Evolutionary conservation across 169 alveolate genomes (phyloP).

Genomic region (Cryptosporidium xiaoi): DNA sequence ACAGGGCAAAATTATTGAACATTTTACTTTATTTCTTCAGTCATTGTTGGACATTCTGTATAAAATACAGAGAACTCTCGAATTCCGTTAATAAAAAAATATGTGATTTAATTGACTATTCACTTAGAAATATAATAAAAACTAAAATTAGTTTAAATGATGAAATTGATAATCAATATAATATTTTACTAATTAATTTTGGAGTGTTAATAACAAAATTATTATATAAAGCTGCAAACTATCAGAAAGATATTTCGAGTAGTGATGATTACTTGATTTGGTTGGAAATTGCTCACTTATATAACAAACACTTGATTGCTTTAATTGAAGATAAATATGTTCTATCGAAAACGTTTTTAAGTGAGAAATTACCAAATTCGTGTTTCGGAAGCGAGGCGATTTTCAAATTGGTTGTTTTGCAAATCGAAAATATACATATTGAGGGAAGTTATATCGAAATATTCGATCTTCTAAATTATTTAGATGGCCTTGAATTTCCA

Average conservation of each 20-base stretch:
- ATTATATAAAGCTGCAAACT: constrained; percentile 7
- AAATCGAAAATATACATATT: neutral
- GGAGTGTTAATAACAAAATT: constrained; percentile 34
- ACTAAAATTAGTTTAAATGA: neutral
- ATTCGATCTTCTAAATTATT: neutral
- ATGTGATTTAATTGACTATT: too few species aligned
- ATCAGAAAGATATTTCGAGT: neutral
- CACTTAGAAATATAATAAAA: too few species aligned
- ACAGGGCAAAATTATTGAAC: neutral
- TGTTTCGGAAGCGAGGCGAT: neutral
- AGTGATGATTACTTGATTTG: neutral
- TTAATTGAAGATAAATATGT: constrained; percentile 44
- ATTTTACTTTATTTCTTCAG: neutral
- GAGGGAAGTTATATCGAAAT: neutral
- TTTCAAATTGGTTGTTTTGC: constrained; percentile 9
- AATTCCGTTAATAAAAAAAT: too few species aligned
- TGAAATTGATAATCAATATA: neutral
- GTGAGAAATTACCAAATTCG: neutral
- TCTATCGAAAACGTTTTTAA: constrained; percentile 2
- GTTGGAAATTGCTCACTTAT: constrained; percentile 14
- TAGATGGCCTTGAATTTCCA: neutral
- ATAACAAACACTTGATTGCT: constrained; percentile 1
- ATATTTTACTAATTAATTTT: constrained; percentile 4
- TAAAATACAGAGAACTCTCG: too few species aligned
- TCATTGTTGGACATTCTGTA: constrained; percentile 20